phyloP scores from a whole-genome alignment of 1,284 basidiomycete species.

The Schizophyllum commune region DNA sequence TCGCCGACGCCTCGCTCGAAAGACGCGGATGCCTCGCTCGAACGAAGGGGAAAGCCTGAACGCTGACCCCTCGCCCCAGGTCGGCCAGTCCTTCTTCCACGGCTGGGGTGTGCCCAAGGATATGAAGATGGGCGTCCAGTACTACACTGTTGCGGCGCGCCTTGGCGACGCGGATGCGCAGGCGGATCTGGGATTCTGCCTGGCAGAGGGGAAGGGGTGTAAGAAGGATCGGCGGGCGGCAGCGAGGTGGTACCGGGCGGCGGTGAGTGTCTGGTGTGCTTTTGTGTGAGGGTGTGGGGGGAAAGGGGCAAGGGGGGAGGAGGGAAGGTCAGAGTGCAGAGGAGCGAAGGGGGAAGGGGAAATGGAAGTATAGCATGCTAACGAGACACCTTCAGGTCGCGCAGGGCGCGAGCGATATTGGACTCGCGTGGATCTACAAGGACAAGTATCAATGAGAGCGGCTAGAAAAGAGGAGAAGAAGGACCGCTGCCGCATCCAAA shows the following conservation, averaged over 20 bases:
- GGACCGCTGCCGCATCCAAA: no score
- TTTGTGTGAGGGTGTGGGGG: no score
- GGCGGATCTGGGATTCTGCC: constrained; percentile 76
- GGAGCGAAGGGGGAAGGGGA: no score
- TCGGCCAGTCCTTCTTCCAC: constrained; percentile 87
- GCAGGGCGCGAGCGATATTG: constrained; percentile 75
- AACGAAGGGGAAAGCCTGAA: no score
- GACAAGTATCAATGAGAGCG: constrained; percentile 49
- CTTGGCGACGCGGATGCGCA: constrained; percentile 86
- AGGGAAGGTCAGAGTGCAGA: no score
- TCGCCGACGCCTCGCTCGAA: no score
- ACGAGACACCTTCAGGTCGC: constrained; percentile 38
- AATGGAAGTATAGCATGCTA: no score
- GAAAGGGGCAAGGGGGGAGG: no score
- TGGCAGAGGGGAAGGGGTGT: constrained; percentile 81
- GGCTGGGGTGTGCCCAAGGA: constrained; percentile 87
- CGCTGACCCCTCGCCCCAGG: no score
- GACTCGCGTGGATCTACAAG: constrained; percentile 92
- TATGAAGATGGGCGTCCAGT: constrained; percentile 81
- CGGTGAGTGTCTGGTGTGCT: no score
- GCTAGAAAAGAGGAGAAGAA: no score
- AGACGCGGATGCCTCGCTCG: no score
- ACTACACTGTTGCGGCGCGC: constrained; percentile 77
- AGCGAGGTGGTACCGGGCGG: constrained; percentile 84
- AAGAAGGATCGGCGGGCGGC: constrained; percentile 85